Evolutionary conservation across 192 early-diverging fungal genomes (phyloP), one percentile per base, ranked within the genome.

Genomic region (Coemansia biformis): DNA sequence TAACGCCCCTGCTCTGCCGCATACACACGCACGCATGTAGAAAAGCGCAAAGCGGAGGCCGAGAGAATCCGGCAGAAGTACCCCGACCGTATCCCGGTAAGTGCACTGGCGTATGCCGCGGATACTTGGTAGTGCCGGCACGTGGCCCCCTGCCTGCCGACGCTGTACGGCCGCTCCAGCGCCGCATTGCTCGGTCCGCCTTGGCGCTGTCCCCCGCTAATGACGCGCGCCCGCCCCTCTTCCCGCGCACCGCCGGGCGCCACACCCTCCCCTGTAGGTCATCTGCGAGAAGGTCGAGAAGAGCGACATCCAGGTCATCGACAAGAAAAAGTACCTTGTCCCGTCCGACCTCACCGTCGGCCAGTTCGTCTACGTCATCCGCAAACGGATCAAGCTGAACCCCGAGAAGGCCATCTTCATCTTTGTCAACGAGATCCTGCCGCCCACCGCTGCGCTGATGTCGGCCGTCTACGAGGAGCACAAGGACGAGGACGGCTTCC

Each of bases 301-400:
- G 76, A 89, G 86, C 52, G 93, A 97, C 63, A 96, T 98, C 64
- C 84, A 86, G 13, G 85, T 77, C 15, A 97, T 98, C 55, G 96
- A 98, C 79, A 98, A 98, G 86, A 98, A 97, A 59, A 98, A 98
- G 72, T 98, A 97, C 53, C 78, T 98, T 46, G 96, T 98, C 5
- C 96, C 96, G 8, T 82, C 89, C 45, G 93, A 97, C 57, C 72
- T 98, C 38, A 98, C 93, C 8, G 91, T 98, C 16, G 93, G 92
- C 23, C 93, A 98, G 69, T 96, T 96, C 61, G 93, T 96, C 48
- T 98, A 93, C 55, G 92, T 92, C 33, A 92, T 92, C 60, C 83
- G 93, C 45, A 96, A 96, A 74, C 83, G 93, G 46, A 96, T 96
- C 78, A 92, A 92, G 84, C 79, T 96, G 24, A 88, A 84, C 65